Percentiles rank a stretch among this genome's conserved stretches.
Conservation (phyloP, 352 stramenopile genomes). For the Pythium diclinum region DNA sequence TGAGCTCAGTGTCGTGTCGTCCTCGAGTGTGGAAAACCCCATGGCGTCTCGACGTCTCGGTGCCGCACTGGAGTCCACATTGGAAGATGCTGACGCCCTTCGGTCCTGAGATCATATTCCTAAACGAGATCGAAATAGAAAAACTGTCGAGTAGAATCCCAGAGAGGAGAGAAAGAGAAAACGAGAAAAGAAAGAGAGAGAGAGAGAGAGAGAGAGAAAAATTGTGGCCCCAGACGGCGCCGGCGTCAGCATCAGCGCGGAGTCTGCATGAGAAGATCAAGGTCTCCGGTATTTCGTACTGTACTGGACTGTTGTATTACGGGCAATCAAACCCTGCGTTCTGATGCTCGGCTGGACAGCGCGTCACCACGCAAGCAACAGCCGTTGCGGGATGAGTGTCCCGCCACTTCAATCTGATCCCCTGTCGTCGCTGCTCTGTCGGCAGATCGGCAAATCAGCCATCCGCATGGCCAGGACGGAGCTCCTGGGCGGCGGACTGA, state of each 20-base stretch:
- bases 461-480: neutral
- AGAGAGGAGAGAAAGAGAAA: no score
- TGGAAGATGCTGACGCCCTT: neutral
- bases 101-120: no score
- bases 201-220: no score
- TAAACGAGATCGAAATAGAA: no score
- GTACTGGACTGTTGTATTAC: neutral
- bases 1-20: neutral
- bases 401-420: constrained; percentile 9
- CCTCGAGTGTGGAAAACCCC: neutral
- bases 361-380: neutral
- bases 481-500: neutral
- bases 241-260: no score
- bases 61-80: neutral
- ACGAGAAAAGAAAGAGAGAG: no score
- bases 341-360: neutral
- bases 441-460: neutral
- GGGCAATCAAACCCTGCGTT: no score
- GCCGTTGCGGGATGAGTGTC: neutral
- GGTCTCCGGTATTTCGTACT: neutral
- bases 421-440: neutral
- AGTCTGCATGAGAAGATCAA: no score
- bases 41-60: neutral
- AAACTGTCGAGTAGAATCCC: no score
- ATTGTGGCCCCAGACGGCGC: no score